phyloP scores from a whole-genome alignment of 768 basidiomycete genomes.

The Russula sp. region DNA sequence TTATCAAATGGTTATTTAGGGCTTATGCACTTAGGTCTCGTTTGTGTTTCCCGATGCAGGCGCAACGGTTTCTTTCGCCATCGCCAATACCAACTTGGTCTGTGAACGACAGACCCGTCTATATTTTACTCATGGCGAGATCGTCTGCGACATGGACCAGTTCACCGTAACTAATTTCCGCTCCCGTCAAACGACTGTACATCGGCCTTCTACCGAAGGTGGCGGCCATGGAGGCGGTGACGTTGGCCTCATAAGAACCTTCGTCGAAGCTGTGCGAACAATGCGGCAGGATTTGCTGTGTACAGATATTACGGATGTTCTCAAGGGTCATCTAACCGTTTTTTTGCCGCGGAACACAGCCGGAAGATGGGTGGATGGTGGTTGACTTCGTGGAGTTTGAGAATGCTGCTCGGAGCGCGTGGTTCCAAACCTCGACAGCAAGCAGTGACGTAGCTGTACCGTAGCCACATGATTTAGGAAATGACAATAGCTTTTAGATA shows the following conservation, averaged over 20 bases:
- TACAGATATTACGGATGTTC: slow-evolving; percentile 63
- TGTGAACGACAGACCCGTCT: slow-evolving; percentile 82
- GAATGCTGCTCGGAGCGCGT: slow-evolving; percentile 43
- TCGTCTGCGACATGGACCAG: slow-evolving; percentile 77
- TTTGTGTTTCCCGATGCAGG: too few relatives aligned
- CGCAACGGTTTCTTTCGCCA: slow-evolving; percentile 80
- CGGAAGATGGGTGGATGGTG: slow-evolving; percentile 62
- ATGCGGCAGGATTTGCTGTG: slow-evolving; percentile 63
- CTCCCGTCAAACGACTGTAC: slow-evolving; percentile 44
- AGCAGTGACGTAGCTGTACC: neutral
- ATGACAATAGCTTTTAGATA: neutral
- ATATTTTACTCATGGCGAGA: slow-evolving; percentile 85
- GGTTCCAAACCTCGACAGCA: slow-evolving; percentile 5
- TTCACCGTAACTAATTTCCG: slow-evolving; percentile 80
- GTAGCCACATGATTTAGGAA: neutral
- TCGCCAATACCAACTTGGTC: slow-evolving; percentile 75
- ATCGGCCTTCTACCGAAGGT: slow-evolving; percentile 53
- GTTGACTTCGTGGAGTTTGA: slow-evolving; percentile 71
- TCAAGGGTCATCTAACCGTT: slow-evolving; percentile 77
- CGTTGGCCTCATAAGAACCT: slow-evolving; percentile 66
- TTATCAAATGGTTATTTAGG: too few relatives aligned
- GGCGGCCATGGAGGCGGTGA: slow-evolving; percentile 87
- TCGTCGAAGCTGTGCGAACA: slow-evolving; percentile 69
- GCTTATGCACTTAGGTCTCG: too few relatives aligned
- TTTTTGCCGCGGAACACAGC: slow-evolving; percentile 85